Base-by-base conservation (phyloP, 2,329 filamentous ascomycete genomes). In the Fusarium cyanostomum region DNA sequence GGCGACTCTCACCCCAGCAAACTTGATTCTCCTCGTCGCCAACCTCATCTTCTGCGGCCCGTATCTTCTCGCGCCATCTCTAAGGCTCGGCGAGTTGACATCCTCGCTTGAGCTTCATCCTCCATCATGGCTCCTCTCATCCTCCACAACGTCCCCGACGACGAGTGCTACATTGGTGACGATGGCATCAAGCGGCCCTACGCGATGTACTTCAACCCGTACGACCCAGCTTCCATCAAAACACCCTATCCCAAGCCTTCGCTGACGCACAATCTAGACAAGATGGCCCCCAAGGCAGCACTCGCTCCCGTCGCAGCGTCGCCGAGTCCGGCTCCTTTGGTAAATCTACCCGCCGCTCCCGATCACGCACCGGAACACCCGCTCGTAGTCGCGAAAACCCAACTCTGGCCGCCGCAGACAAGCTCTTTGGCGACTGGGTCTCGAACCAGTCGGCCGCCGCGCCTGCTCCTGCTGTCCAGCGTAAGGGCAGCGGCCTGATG, bases 71-170 rank as follows among this genome's bases (percentile, higher is more conserved):
- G 27, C 39, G 48, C 31, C n/a, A 50, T 45, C 24, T 27, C n/a
- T 50, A 48, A 51, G 39, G 28, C 37, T 41, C 41, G 33, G 28
- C 49, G 16, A 39, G 44, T 33, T 10, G 39, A 53, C 28, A 37
- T 31, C 12, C 38, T 37, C 30, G 34, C 33, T 34, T 31, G 31
- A 28, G 13, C 42, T 50, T 41, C 45, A 38, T 15, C 33, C 13
- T 59, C 42, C 54, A 63, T 59, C 64, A 89, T 89, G 86, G 83
- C 86, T 55, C 87, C 87, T 66, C 79, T 89, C 56, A 89, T 89
- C 70, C 78, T 90, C 30, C 87, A 90, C 72, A 89, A 89, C 72
- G 87, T 89, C 63, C 86, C 87, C 54, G 87, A 89, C 65, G 87
- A 89, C 46, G 87, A 89, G 72, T 84, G 87, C 45, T 89, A 89